Percentiles rank a stretch among this genome's conserved stretches.
phyloP scores from a whole-genome alignment of 164 flowering plant species.

The Tinospora cordifolia region DNA sequence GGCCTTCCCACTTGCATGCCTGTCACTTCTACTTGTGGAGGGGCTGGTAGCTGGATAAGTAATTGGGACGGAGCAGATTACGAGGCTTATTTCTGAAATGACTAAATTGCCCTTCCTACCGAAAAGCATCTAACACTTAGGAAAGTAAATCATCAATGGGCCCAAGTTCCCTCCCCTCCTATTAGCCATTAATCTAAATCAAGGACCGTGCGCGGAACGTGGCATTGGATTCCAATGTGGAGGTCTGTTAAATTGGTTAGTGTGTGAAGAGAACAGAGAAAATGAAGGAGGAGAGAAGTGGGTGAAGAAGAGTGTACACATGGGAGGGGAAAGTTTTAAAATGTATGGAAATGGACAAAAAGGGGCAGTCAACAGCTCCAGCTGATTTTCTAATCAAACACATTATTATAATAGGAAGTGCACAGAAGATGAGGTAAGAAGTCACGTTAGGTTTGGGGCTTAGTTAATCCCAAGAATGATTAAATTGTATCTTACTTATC shows the following conservation, averaged over 20 bases:
- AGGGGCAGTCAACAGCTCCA: conserved; percentile 1
- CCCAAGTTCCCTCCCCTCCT: no score
- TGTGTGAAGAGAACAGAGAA: no score
- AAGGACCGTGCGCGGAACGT: neutral
- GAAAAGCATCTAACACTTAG: no score
- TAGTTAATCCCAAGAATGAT: neutral
- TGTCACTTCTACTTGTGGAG: neutral
- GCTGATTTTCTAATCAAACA: neutral
- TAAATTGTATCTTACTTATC: neutral
- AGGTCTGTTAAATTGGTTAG: no score
- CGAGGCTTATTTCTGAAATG: neutral
- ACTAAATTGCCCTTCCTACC: neutral
- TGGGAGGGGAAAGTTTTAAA: neutral
- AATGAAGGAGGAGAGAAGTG: neutral
- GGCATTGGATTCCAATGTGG: no score
- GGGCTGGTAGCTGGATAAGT: no score
- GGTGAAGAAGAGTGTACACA: neutral
- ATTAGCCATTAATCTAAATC: neutral
- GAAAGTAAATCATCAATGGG: no score
- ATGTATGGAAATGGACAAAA: neutral
- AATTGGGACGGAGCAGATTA: neutral
- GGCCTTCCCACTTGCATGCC: conserved; percentile 4
- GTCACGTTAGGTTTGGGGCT: neutral
- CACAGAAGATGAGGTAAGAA: neutral
- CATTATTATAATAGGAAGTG: neutral